phyloP scores from a whole-genome alignment of 78 protist species.

The Cyanophora paradoxa region DNA sequence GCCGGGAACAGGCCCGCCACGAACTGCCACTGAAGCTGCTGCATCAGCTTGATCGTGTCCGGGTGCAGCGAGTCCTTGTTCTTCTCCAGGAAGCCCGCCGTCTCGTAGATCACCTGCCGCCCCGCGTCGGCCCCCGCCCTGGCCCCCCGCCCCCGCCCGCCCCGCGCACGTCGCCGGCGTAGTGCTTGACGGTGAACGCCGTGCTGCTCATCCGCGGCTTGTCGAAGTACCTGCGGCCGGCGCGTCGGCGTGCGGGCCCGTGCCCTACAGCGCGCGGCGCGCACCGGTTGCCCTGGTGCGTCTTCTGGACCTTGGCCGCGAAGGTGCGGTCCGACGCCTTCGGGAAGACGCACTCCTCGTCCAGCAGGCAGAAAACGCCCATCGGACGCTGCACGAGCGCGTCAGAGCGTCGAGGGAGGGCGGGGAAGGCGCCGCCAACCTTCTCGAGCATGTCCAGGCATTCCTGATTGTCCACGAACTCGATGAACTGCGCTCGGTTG shows the following conservation, averaged over 20 bases:
- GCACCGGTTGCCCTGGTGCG: too few species aligned
- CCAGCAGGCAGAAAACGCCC: constrained; percentile 21
- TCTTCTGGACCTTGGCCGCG: constrained; percentile 7
- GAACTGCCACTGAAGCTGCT: neutral
- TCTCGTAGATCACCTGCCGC: constrained; percentile 34
- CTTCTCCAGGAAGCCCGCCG: constrained; percentile 73
- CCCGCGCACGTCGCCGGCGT: constrained; percentile 85
- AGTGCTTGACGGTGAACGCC: constrained; percentile 61
- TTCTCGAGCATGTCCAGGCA: neutral
- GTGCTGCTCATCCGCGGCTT: too few species aligned
- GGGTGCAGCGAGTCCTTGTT: constrained; percentile 66
- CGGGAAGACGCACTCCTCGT: constrained; percentile 28
- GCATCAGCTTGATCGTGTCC: neutral
- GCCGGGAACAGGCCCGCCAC: neutral
- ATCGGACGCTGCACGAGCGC: too few species aligned
- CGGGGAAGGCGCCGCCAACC: too few species aligned
- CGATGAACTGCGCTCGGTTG: constrained; percentile 12
- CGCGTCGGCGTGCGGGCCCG: too few species aligned
- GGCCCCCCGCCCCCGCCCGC: too few species aligned
- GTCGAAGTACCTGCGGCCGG: too few species aligned
- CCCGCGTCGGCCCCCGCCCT: too few species aligned
- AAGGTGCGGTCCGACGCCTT: constrained; percentile 21
- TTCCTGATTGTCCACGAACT: constrained; percentile 63
- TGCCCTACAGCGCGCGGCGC: too few species aligned
- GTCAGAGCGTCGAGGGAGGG: too few species aligned